These are phyloP conservation scores for Cardamine occulta DNA, from an alignment of 345 rosid genomes.

Conservation along the genomic window DNA sequence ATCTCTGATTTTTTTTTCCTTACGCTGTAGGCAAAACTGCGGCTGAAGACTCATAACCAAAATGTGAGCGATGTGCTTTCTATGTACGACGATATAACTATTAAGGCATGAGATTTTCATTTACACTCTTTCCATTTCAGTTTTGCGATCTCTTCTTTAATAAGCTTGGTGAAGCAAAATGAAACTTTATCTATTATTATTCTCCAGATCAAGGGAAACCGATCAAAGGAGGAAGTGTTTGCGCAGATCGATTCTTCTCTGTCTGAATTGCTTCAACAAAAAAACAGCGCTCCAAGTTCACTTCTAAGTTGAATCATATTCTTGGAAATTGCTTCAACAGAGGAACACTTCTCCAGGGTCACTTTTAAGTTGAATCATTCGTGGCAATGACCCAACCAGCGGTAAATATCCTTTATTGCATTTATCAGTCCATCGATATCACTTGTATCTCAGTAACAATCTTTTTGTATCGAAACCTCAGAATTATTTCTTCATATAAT, in stretches of 20 bases:
- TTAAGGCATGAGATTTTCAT: constrained; percentile 62
- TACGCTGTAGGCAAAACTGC: constrained; percentile 75
- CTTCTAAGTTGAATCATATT: constrained; percentile 47
- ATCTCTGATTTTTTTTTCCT: neutral
- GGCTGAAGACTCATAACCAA: constrained; percentile 71
- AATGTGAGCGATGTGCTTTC: constrained; percentile 90
- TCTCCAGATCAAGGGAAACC: constrained; percentile 66
- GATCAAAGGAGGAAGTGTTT: constrained; percentile 63
- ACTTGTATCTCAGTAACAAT: constrained; percentile 18
- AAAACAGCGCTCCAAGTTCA: constrained; percentile 49
- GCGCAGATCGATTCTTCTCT: constrained; percentile 60
- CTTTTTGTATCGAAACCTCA: constrained; percentile 22
- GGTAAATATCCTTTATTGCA: constrained; percentile 31
- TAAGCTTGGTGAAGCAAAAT: constrained; percentile 14
- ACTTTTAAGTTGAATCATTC: too few species aligned
- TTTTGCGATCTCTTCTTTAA: constrained; percentile 3
- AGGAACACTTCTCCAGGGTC: too few species aligned
- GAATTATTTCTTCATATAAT: constrained; percentile 5
- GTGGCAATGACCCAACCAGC: too few species aligned
- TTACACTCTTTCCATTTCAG: constrained; percentile 32
- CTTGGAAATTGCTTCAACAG: constrained; percentile 50
- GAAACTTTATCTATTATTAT: constrained; percentile 1
- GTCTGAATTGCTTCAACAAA: constrained; percentile 52
- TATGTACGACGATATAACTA: constrained; percentile 67
- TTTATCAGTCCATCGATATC: constrained; percentile 27